Conservation (phyloP, 192 early-diverging fungal genomes). For the Entomortierella chlamydospora region DNA sequence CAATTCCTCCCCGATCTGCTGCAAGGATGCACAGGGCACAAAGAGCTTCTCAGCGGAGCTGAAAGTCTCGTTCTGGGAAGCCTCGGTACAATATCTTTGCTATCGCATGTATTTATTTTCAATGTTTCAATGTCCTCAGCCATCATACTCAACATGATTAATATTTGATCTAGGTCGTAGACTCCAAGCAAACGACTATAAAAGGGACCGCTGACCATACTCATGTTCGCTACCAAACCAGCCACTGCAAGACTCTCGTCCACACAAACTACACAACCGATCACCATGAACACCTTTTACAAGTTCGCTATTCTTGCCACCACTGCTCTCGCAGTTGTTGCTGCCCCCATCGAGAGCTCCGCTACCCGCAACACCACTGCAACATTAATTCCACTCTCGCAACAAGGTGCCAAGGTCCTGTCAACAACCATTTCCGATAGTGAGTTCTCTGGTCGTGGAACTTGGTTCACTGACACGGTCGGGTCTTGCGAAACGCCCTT, state of each 20-base stretch:
- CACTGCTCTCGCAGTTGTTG: constrained; percentile 22
- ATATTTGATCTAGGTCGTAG: too few relatives aligned
- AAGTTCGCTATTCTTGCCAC: constrained; percentile 43
- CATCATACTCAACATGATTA: too few relatives aligned
- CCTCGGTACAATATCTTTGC: too few relatives aligned
- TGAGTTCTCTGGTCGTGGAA: constrained; percentile 42
- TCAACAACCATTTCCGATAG: background rate
- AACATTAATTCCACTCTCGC: background rate
- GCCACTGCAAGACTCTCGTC: background rate
- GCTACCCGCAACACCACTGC: constrained; percentile 9
- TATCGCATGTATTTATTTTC: too few relatives aligned
- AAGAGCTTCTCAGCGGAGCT: too few relatives aligned
- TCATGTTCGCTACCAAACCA: too few relatives aligned
- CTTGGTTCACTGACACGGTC: constrained; percentile 55
- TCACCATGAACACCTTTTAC: constrained; percentile 36
- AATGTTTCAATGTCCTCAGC: too few relatives aligned
- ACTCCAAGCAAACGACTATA: too few relatives aligned
- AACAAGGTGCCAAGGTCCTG: background rate
- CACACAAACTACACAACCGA: background rate
- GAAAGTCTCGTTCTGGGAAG: too few relatives aligned
- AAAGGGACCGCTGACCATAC: too few relatives aligned
- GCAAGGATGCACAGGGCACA: too few relatives aligned
- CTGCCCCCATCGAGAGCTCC: constrained; percentile 21
- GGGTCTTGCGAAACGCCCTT: constrained; percentile 56
- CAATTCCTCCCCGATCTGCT: too few relatives aligned